Percentiles rank a stretch among this genome's conserved stretches.
Evolutionary conservation across 139 green algal species (phyloP).

Genomic region (Closterium sp.): DNA sequence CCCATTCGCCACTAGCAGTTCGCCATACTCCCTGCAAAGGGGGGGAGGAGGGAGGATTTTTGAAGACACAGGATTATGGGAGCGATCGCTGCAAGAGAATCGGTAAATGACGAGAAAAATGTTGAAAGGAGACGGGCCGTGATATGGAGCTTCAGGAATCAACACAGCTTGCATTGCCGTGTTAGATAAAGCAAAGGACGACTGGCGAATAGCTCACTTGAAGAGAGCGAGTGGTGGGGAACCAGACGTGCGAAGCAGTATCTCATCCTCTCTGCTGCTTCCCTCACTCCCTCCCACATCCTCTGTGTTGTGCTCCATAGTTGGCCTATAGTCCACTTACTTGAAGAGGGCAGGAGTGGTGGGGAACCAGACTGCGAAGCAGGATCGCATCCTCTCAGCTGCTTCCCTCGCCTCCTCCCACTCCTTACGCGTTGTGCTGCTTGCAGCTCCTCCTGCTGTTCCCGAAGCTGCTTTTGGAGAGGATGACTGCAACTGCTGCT

Average conservation of each 20-base stretch:
- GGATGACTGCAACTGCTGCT: not conserved
- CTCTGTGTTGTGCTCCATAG: too few species aligned
- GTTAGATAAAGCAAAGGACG: too few species aligned
- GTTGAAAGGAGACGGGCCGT: too few species aligned
- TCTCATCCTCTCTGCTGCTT: not conserved
- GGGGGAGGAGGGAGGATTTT: too few species aligned
- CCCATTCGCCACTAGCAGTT: constrained; percentile 75
- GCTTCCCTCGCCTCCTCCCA: not conserved
- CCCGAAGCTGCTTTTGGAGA: not conserved
- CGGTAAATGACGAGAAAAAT: too few species aligned
- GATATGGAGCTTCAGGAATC: too few species aligned
- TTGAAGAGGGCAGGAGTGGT: not conserved
- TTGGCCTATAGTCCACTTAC: too few species aligned
- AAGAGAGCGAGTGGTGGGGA: not conserved
- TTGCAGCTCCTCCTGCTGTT: not conserved
- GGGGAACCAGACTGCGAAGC: not conserved
- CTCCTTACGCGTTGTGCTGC: too few species aligned
- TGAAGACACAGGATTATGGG: too few species aligned
- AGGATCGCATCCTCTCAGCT: not conserved
- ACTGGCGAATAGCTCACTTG: too few species aligned
- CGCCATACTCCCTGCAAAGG: constrained; percentile 72
- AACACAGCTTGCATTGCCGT: too few species aligned
- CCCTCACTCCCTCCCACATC: not conserved
- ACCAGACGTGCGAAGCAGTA: not conserved
- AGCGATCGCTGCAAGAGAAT: too few species aligned